Base-by-base conservation (phyloP, 2,329 filamentous ascomycete species). In the Epichloe uncinata region DNA sequence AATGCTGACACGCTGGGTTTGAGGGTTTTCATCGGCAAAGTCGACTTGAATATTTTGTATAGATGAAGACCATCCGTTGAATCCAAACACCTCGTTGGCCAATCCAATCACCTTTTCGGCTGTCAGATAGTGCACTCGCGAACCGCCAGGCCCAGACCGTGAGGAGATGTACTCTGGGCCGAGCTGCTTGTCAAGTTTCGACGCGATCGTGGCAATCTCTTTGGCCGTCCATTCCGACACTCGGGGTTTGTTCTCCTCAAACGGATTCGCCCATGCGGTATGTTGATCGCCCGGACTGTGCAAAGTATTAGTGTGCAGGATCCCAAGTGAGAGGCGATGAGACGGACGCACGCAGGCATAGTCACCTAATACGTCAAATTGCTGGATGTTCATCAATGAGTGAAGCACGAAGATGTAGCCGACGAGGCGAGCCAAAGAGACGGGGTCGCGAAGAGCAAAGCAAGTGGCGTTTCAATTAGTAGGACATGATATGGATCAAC, bases 31-130 rank as follows among this genome's bases (percentile, higher is more conserved):
- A 61, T 97, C 91, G 53, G 93, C 87, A 66, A 94, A 97, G 66
- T 98, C 93, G 52, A 97, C 86, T 63, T 94, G 85, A 36, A 96
- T 85, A 62, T 94, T 89, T 62, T 91, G 87, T 52, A 98, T 93
- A n/a, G 85, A 85, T 50, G 87, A 95, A 9, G 87, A 95, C 93
- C 93, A 98, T 59, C 90, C 90, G 68, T 96, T 95, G 73, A 96
- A 96, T 11, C 90, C 90, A 69, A 96, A 95, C 1, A 96, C 83
- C 64, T 96, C 87, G 61, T 96, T 96, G 49, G 90, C 90, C 48
- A 96, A 82, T 51, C 87, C 85, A 64, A 98, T 98, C 62, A 86
- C 90, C 70, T 98, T 98, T 63, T 97, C 91, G 1, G 89, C 90
- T n/a, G 89, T 82, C 47, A 98, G 75, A 67, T 98, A 98, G 64